Conservation (phyloP, 2,329 filamentous ascomycete species). For the Zasmidium cellare region DNA sequence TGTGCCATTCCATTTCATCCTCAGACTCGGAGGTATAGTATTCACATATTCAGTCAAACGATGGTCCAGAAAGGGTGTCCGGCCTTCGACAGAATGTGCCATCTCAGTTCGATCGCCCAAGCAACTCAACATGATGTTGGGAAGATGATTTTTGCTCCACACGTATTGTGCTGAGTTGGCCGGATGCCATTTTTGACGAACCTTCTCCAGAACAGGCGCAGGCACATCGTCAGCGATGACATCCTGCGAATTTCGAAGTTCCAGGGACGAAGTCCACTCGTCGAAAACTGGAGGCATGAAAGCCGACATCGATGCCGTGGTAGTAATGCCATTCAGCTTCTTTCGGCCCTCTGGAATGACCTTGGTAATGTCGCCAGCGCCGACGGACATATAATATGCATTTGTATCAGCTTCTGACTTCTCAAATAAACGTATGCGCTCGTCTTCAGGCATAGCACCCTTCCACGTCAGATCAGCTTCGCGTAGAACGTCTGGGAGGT, state of each 20-base stretch:
- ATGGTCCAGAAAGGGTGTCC: slow-evolving; percentile 45
- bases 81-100: slow-evolving; percentile 43
- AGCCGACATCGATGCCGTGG: slow-evolving; percentile 37
- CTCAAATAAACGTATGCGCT: slow-evolving; percentile 16
- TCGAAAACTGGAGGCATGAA: slow-evolving; percentile 39
- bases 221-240: slow-evolving; percentile 10
- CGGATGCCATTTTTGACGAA: slow-evolving; percentile 42
- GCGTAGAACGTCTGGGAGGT: slow-evolving; percentile 49
- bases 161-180: slow-evolving; percentile 42
- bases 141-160: slow-evolving; percentile 39
- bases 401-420: slow-evolving; percentile 25
- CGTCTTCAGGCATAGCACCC: slow-evolving; percentile 24
- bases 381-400: slow-evolving; percentile 4
- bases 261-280: slow-evolving; percentile 31
- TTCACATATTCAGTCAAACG: slow-evolving; percentile 42
- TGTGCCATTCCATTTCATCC: slow-evolving; percentile 33
- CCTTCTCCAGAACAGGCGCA: slow-evolving; percentile 31
- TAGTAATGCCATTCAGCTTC: slow-evolving; percentile 43
- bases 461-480: slow-evolving; percentile 46
- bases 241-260: slow-evolving; percentile 3
- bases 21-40: slow-evolving; percentile 38
- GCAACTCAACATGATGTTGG: slow-evolving; percentile 43
- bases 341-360: slow-evolving; percentile 24
- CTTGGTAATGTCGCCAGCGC: neutral
- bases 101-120: slow-evolving; percentile 50